phyloP scores from a whole-genome alignment of 108 stramenopile species.

The Stephanodiscus triporus region DNA sequence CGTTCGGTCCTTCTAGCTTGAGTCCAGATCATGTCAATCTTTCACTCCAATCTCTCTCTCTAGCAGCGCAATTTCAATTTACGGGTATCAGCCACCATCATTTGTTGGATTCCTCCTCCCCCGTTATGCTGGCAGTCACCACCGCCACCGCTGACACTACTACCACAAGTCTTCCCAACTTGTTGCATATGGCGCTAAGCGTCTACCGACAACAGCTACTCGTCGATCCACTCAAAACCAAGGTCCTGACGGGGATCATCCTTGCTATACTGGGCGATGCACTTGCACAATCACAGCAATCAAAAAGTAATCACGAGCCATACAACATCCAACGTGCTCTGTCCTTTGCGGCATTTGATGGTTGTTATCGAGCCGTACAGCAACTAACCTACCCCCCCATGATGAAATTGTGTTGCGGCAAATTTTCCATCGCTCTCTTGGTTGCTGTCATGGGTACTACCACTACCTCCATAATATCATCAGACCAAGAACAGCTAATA shows the following conservation, averaged over 20 bases:
- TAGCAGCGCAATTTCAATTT: no score
- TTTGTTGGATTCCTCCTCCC: no score
- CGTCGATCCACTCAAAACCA: conserved; percentile 63
- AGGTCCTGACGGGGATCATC: conserved; percentile 70
- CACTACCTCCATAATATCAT: no score
- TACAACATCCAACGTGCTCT: conserved; percentile 56
- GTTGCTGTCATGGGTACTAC: conserved; percentile 22
- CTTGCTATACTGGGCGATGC: conserved; percentile 65
- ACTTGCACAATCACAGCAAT: conserved; percentile 50
- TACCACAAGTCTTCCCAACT: no score
- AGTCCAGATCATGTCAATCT: no score
- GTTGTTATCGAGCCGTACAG: conserved; percentile 68
- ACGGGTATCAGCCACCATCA: no score
- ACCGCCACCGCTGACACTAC: no score
- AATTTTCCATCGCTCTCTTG: conserved; percentile 39
- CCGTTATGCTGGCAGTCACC: no score
- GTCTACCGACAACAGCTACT: not conserved
- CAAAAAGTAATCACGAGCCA: conserved; percentile 36
- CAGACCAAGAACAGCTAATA: conserved; percentile 17
- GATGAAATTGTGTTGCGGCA: conserved; percentile 58
- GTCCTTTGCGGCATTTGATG: conserved; percentile 73
- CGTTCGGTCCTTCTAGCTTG: no score
- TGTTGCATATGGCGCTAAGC: no score
- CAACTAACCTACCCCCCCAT: conserved; percentile 66
- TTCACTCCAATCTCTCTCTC: no score